Conservation (phyloP, 768 basidiomycete species). For the Mycena galopus region DNA sequence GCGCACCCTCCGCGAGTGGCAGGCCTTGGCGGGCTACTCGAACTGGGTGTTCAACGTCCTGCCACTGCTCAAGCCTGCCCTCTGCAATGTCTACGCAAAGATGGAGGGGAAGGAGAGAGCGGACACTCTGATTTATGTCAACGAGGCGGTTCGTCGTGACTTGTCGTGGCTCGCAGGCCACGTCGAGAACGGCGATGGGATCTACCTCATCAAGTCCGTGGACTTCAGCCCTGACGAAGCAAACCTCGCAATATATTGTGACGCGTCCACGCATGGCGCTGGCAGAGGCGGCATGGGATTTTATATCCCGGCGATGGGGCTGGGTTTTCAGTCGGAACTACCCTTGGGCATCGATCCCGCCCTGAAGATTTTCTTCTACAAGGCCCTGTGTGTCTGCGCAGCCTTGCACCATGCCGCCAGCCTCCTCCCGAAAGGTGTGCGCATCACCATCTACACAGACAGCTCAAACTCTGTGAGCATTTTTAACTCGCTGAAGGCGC, state of each 20-base stretch:
- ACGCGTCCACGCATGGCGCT: conserved; percentile 42
- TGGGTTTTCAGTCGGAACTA: background rate
- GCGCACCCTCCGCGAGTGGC: too few relatives aligned
- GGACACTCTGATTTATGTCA: conserved; percentile 42
- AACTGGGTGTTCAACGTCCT: conserved; percentile 53
- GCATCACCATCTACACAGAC: conserved; percentile 45
- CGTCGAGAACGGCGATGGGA: conserved; percentile 34
- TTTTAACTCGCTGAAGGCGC: too few relatives aligned
- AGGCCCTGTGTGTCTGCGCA: background rate
- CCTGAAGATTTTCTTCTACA: too few relatives aligned
- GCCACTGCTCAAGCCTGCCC: conserved; percentile 43
- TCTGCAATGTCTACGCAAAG: conserved; percentile 46
- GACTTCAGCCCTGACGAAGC: conserved; percentile 28
- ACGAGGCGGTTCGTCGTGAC: conserved; percentile 43
- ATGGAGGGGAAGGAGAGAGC: conserved; percentile 44
- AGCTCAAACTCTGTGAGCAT: conserved; percentile 46
- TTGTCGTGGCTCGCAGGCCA: conserved; percentile 49
- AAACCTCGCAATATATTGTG: conserved; percentile 36
- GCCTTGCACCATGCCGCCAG: background rate
- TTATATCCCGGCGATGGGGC: background rate
- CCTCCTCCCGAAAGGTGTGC: background rate
- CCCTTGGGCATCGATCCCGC: conserved; percentile 23
- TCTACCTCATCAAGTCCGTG: conserved; percentile 38
- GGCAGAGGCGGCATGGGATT: background rate
- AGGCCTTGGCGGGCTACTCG: conserved; percentile 43